Conservation (phyloP, 495 filamentous ascomycete genomes). For the Neurospora tetrasperma region DNA sequence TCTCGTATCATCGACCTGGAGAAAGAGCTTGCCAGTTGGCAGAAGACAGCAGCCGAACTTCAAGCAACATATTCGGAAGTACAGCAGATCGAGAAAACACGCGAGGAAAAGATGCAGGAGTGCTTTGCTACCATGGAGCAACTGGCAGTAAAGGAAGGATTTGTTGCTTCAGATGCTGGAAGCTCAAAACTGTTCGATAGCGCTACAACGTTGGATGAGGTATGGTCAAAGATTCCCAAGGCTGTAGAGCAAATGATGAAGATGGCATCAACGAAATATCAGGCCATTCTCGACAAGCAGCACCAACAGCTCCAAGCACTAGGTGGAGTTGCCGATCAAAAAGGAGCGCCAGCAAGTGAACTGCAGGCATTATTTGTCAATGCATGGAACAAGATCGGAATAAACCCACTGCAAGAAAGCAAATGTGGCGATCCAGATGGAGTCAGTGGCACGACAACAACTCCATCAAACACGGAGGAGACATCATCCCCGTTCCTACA, state of each 20-base stretch:
- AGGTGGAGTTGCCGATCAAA: too few relatives aligned
- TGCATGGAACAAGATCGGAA: background rate
- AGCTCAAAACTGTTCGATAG: background rate
- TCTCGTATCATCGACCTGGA: background rate
- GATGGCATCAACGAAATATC: background rate
- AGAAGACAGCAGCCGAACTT: background rate
- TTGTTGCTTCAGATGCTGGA: background rate
- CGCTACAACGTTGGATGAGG: background rate
- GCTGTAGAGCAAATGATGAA: background rate
- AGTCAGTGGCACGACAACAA: background rate
- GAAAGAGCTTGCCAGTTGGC: background rate
- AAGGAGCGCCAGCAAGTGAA: background rate
- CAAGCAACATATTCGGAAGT: background rate
- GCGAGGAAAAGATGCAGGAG: background rate
- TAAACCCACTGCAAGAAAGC: background rate
- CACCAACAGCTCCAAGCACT: background rate
- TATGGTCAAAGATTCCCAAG: background rate
- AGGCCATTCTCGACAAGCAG: background rate
- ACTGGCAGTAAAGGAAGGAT: background rate
- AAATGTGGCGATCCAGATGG: background rate
- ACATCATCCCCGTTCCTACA: background rate
- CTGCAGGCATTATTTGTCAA: background rate
- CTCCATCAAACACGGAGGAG: background rate
- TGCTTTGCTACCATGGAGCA: background rate
- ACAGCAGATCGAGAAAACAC: background rate